phyloP scores from a whole-genome alignment of 257 asterid species.

The Solanum pimpinellifolium region DNA sequence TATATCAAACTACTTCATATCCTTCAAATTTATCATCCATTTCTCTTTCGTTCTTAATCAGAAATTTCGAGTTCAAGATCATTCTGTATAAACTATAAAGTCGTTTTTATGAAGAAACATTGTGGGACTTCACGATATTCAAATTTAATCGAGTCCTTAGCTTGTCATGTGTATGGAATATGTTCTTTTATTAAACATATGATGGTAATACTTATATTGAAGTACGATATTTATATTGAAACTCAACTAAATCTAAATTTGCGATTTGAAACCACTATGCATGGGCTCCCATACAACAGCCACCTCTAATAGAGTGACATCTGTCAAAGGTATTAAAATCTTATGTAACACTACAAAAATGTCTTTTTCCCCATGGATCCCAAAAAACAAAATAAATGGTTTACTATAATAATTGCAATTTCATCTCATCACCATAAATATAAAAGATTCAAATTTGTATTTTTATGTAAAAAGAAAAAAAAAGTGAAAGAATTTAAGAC shows the following conservation, averaged over 20 bases:
- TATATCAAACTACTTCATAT: background rate
- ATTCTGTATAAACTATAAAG: background rate
- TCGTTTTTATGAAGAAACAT: background rate
- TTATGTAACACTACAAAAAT: background rate
- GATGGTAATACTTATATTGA: background rate
- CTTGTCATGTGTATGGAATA: background rate
- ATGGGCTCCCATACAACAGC: background rate
- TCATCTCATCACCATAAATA: background rate
- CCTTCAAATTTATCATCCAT: background rate
- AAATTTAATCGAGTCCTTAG: background rate
- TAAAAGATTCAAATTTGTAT: background rate
- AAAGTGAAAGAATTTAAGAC: background rate
- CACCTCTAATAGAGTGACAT: background rate
- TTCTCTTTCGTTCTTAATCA: background rate
- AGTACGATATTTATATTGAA: too few relatives aligned
- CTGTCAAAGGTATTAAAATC: background rate
- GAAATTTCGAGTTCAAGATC: background rate
- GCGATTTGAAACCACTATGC: background rate
- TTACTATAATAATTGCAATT: background rate
- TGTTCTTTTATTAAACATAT: background rate
- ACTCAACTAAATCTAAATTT: background rate
- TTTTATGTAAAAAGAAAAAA: too few relatives aligned
- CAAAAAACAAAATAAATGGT: background rate
- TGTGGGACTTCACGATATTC: background rate
- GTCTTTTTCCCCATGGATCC: background rate